Evolutionary conservation across 2,329 filamentous ascomycete species (phyloP).

Genomic region (Penicillium freii): DNA sequence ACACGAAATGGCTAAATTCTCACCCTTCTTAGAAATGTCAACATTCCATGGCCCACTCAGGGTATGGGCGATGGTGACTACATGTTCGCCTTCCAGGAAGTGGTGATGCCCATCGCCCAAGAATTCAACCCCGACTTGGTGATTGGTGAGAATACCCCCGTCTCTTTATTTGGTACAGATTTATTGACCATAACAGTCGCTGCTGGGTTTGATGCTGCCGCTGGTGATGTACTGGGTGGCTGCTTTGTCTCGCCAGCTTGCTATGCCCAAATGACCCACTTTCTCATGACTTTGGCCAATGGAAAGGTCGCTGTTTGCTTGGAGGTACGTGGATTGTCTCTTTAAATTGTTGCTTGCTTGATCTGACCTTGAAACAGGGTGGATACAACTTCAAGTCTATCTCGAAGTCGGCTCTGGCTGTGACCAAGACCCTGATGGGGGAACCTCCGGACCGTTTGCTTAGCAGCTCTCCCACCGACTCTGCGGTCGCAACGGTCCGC

Average conservation of each 20-base stretch:
- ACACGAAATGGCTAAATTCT: constrained; percentile 9
- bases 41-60: constrained; percentile 66
- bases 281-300: constrained; percentile 91
- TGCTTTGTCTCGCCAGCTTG: constrained; percentile 89
- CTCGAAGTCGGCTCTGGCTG: constrained; percentile 84
- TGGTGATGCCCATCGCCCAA: constrained; percentile 92
- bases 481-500: constrained; percentile 57
- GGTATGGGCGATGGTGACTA: constrained; percentile 97
- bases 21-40: constrained; percentile 55
- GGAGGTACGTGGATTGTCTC: constrained; percentile 52
- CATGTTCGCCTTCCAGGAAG: constrained; percentile 89
- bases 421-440: constrained; percentile 90
- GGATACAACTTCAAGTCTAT: constrained; percentile 95
- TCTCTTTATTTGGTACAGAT: background rate
- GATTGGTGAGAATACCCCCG: constrained; percentile 55
- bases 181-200: constrained; percentile 58
- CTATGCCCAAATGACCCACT: constrained; percentile 98
- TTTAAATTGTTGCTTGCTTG: background rate
- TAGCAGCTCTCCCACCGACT: constrained; percentile 48
- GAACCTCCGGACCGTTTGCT: constrained; percentile 71
- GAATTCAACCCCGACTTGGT: constrained; percentile 95
- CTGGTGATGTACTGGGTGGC: constrained; percentile 86
- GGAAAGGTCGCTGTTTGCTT: constrained; percentile 90
- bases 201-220: constrained; percentile 92
- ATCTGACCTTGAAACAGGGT: constrained; percentile 49